A percentile compares a stretch with the other conserved stretches of the same genome.
phyloP scores from a whole-genome alignment of 2,329 filamentous ascomycete species.

The Ophiostoma himal-ulmi region DNA sequence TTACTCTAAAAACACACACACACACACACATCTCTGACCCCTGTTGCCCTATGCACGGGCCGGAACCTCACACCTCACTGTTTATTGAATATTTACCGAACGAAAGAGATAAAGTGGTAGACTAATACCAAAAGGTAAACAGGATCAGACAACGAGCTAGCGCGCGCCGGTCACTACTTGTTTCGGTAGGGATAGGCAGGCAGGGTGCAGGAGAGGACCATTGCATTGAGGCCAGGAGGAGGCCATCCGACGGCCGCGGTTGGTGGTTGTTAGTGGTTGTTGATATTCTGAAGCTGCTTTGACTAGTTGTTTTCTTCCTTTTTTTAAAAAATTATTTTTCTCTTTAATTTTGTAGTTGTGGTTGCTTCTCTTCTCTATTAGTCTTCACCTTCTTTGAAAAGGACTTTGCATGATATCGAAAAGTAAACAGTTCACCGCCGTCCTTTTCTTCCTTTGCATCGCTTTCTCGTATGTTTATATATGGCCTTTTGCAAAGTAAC shows the following conservation, averaged over 20 bases:
- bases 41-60: conserved; percentile 14
- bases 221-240: not conserved
- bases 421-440: conserved; percentile 7
- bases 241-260: conserved; percentile 2
- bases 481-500: not conserved
- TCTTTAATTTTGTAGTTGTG: not conserved
- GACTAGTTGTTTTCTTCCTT: not conserved
- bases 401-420: not conserved
- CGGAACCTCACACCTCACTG: not conserved
- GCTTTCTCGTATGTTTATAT: not conserved
- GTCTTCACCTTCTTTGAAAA: not conserved
- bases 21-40: not conserved
- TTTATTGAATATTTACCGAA: not conserved
- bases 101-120: not conserved
- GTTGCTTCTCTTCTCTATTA: not conserved
- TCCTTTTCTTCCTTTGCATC: not conserved
- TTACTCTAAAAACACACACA: no score
- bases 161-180: not conserved
- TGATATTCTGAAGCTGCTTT: not conserved
- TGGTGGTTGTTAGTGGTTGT: not conserved
- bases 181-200: not conserved
- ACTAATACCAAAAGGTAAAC: not conserved
- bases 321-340: not conserved
- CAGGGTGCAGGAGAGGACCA: not conserved
- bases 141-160: not conserved